Conservation (phyloP, 1,284 basidiomycete genomes). For the Apiotrichum veenhuisii region DNA sequence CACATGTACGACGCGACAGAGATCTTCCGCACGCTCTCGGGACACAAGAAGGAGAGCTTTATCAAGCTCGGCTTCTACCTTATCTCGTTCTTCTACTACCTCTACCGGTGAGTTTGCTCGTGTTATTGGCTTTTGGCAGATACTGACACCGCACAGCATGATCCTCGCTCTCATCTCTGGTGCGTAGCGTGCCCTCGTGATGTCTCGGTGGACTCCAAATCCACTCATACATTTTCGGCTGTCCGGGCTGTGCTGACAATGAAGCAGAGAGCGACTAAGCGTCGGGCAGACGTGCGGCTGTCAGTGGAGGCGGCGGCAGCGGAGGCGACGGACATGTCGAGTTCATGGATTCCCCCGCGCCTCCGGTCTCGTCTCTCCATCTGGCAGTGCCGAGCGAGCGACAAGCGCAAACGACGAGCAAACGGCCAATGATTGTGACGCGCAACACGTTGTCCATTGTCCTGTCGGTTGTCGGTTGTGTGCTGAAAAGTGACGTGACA, state of each 20-base stretch:
- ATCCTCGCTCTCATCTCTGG: conserved; percentile 78
- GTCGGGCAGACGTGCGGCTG: background rate
- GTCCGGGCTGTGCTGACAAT: background rate
- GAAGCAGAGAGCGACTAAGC: conserved; percentile 2
- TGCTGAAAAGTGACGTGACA: too few relatives aligned
- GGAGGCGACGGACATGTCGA: background rate
- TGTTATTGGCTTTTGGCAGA: too few relatives aligned
- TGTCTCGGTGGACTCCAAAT: too few relatives aligned
- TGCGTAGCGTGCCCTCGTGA: too few relatives aligned
- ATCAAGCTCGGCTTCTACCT: conserved; percentile 94
- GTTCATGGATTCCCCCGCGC: background rate
- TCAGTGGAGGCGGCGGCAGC: background rate
- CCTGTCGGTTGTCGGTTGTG: too few relatives aligned
- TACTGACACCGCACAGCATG: conserved; percentile 58
- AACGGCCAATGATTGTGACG: too few relatives aligned
- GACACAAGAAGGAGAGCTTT: conserved; percentile 96
- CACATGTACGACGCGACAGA: conserved; percentile 99
- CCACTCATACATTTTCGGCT: background rate
- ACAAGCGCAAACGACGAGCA: background rate
- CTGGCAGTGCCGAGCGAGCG: background rate
- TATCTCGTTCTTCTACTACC: conserved; percentile 92
- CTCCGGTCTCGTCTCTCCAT: background rate
- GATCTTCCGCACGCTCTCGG: conserved; percentile 90
- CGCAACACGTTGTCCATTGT: too few relatives aligned
- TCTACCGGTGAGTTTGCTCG: conserved; percentile 69